These are phyloP conservation scores for Ambrosia artemisiifolia DNA, from an alignment of 129 eudicot genomes.

Conservation along the genomic window DNA sequence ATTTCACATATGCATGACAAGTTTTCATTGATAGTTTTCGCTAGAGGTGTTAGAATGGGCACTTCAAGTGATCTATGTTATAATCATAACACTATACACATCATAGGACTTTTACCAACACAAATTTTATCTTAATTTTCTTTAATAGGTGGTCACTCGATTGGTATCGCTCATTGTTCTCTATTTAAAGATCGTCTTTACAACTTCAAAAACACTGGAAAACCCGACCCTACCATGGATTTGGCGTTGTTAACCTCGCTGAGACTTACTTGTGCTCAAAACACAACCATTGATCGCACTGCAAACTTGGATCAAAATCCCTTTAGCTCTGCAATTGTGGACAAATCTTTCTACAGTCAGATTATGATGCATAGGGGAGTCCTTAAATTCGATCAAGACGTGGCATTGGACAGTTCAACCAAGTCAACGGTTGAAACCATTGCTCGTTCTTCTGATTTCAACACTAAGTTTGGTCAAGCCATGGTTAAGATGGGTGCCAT, in stretches of 20 bases:
- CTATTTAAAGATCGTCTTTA: conserved; percentile 55
- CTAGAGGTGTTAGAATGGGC: too few species aligned
- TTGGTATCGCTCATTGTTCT: conserved; percentile 62
- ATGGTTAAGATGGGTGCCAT: conserved; percentile 45
- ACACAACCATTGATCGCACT: conserved; percentile 26
- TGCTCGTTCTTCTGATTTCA: conserved; percentile 31
- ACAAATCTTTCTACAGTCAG: conserved; percentile 48
- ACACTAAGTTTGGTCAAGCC: conserved; percentile 35
- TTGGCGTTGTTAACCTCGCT: conserved; percentile 10
- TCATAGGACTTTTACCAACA: not conserved
- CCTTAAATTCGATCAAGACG: conserved; percentile 49
- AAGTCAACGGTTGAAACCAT: conserved; percentile 25
- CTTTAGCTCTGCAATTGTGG: conserved; percentile 37
- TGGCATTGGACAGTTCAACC: conserved; percentile 36
- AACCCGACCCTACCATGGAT: conserved; percentile 60
- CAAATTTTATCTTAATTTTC: not conserved
- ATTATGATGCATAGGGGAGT: conserved; percentile 40
- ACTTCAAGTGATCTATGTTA: too few species aligned
- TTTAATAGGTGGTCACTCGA: conserved; percentile 58
- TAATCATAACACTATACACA: too few species aligned
- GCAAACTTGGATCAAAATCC: conserved; percentile 48
- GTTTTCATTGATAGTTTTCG: too few species aligned
- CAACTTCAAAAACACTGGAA: conserved; percentile 49
- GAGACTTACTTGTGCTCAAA: conserved; percentile 37
- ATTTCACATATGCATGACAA: too few species aligned